Percentiles rank a stretch among this genome's conserved stretches.
These are phyloP conservation scores for Aureobasidium mangrovei DNA, from an alignment of 2,329 filamentous ascomycete genomes.

Conservation along the genomic window DNA sequence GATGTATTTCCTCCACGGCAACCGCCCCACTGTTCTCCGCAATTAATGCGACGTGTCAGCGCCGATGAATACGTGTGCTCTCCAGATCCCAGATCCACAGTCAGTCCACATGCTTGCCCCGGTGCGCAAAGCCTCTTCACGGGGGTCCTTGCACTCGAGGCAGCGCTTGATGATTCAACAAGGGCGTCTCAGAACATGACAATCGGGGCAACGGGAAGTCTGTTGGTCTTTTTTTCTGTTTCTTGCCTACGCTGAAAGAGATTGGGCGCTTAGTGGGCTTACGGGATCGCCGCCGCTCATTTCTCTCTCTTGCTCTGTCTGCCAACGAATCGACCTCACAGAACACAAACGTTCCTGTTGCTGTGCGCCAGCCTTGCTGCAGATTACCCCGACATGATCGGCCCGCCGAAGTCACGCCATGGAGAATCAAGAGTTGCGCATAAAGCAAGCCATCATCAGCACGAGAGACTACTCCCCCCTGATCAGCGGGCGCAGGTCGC, in stretches of 20 bases:
- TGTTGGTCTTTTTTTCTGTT: not conserved
- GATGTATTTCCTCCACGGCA: not conserved
- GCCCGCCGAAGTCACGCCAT: constrained; percentile 12
- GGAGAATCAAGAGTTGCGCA: not conserved
- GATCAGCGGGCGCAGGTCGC: not conserved
- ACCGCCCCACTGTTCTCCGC: not conserved
- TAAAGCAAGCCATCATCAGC: not conserved
- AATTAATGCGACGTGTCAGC: not conserved
- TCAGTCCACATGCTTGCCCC: constrained; percentile 11
- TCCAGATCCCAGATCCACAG: constrained; percentile 8
- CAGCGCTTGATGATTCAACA: not conserved
- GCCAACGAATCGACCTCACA: not conserved
- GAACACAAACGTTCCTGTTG: constrained; percentile 3
- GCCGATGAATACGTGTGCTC: constrained; percentile 1
- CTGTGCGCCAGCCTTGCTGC: constrained; percentile 3
- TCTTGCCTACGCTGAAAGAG: constrained; percentile 2
- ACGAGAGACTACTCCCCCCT: not conserved
- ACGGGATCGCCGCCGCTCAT: constrained; percentile 7
- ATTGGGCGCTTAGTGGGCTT: constrained; percentile 5
- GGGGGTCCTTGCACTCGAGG: not conserved
- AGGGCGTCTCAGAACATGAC: not conserved
- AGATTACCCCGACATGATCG: constrained; percentile 10
- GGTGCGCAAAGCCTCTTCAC: constrained; percentile 1
- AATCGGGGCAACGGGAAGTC: not conserved
- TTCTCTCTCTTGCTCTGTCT: not conserved